Evolutionary conservation across 805 yeast genomes (phyloP).

Genomic region (Grigorovia jiainica): DNA sequence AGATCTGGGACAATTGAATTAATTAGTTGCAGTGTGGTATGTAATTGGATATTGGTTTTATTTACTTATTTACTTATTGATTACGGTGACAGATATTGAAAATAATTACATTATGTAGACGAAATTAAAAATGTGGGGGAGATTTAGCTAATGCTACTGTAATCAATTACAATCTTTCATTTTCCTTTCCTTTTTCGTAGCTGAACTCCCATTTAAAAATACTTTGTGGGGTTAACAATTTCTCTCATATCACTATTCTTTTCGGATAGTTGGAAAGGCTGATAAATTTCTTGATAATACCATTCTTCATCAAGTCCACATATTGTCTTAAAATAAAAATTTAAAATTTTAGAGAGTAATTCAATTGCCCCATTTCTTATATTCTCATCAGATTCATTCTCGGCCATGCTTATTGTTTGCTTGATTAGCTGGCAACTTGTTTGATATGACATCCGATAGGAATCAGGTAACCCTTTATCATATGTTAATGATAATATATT

Average conservation of each 20-base stretch:
- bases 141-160: too few relatives aligned
- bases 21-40: too few relatives aligned
- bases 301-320: slow-evolving; percentile 1
- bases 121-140: too few relatives aligned
- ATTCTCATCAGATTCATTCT: background rate
- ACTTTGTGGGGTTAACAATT: background rate
- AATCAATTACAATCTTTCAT: too few relatives aligned
- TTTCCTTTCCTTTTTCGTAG: too few relatives aligned
- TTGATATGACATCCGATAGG: background rate
- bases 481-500: slow-evolving; percentile 8
- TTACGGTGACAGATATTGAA: too few relatives aligned
- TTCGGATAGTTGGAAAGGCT: background rate
- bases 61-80: too few relatives aligned
- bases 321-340: background rate
- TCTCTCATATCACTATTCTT: background rate
- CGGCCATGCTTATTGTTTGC: background rate
- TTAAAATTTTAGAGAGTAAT: background rate
- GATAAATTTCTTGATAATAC: background rate
- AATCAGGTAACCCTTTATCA: background rate
- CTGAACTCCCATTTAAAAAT: too few relatives aligned
- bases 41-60: too few relatives aligned
- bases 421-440: background rate
- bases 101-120: too few relatives aligned
- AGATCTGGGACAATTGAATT: too few relatives aligned
- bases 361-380: background rate